Percentiles rank a stretch among this genome's conserved stretches.
Evolutionary conservation across 2,329 filamentous ascomycete species (phyloP).

Genomic region (Diaporthe velutina): DNA sequence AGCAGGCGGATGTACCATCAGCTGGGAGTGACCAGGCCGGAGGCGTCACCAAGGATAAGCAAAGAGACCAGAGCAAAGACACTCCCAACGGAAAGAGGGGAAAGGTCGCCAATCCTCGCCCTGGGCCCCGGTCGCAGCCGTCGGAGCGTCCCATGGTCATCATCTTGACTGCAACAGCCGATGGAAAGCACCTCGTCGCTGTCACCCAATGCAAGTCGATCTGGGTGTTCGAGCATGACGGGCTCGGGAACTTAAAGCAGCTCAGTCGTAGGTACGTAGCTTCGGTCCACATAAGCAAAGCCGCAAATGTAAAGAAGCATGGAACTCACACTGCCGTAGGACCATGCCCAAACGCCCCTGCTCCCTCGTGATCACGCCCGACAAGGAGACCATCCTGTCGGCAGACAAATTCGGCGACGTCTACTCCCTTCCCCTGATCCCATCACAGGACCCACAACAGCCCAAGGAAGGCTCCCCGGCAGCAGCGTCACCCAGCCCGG

Average conservation of each 20-base stretch:
- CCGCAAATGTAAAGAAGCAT: neutral
- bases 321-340: constrained; percentile 57
- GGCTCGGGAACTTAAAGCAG: constrained; percentile 71
- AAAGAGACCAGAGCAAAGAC: constrained; percentile 43
- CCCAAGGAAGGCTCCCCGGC: constrained; percentile 42
- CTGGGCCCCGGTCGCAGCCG: constrained; percentile 28
- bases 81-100: constrained; percentile 45
- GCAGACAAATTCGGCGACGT: constrained; percentile 99
- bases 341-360: constrained; percentile 91
- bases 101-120: constrained; percentile 42
- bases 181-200: constrained; percentile 78
- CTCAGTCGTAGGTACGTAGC: constrained; percentile 76
- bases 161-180: constrained; percentile 72
- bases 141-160: constrained; percentile 65
- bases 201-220: constrained; percentile 93
- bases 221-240: constrained; percentile 81
- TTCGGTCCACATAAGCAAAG: neutral
- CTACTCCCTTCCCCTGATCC: constrained; percentile 83
- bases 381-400: constrained; percentile 80
- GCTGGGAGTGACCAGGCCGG: neutral
- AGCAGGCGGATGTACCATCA: constrained; percentile 1
- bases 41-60: constrained; percentile 28
- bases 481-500: constrained; percentile 34
- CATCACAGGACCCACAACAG: constrained; percentile 39
- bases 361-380: constrained; percentile 77